Evolutionary conservation across 805 yeast genomes (phyloP).

Genomic region (Teunomyces aglyptinius): DNA sequence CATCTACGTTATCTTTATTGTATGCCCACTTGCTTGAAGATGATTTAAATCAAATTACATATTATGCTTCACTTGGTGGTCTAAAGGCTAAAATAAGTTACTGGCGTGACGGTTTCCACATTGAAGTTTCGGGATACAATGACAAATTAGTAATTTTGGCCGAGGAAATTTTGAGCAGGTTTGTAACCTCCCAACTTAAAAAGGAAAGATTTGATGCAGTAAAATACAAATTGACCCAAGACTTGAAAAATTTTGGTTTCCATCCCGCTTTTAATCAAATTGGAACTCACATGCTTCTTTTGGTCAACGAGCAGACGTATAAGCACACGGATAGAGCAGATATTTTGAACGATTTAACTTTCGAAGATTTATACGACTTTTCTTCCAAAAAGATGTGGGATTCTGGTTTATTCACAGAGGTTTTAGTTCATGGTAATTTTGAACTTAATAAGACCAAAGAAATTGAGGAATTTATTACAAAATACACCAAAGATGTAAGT

Average conservation of each 20-base stretch:
- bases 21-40: slow-evolving; percentile 74
- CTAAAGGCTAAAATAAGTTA: slow-evolving; percentile 55
- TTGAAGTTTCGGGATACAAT: slow-evolving; percentile 75
- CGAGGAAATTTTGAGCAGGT: slow-evolving; percentile 54
- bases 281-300: slow-evolving; percentile 55
- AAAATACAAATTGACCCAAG: slow-evolving; percentile 62
- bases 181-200: slow-evolving; percentile 50
- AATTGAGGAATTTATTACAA: slow-evolving; percentile 42
- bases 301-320: slow-evolving; percentile 76
- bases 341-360: slow-evolving; percentile 42
- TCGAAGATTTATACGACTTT: slow-evolving; percentile 51
- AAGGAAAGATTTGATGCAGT: slow-evolving; percentile 62
- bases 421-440: slow-evolving; percentile 75
- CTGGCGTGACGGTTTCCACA: slow-evolving; percentile 67
- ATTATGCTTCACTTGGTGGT: slow-evolving; percentile 84
- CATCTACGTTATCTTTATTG: slow-evolving; percentile 57
- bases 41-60: slow-evolving; percentile 69
- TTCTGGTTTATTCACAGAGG: slow-evolving; percentile 63
- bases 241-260: slow-evolving; percentile 65
- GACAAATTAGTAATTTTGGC: slow-evolving; percentile 71
- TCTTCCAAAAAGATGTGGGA: slow-evolving; percentile 45
- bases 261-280: slow-evolving; percentile 79
- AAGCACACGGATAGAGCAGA: slow-evolving; percentile 57
- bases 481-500: background rate
- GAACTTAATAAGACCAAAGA: slow-evolving; percentile 51